Percentiles rank a stretch among this genome's conserved stretches.
These are phyloP conservation scores for Tricholoma saponaceum DNA, from an alignment of 768 basidiomycete genomes.

Conservation along the genomic window DNA sequence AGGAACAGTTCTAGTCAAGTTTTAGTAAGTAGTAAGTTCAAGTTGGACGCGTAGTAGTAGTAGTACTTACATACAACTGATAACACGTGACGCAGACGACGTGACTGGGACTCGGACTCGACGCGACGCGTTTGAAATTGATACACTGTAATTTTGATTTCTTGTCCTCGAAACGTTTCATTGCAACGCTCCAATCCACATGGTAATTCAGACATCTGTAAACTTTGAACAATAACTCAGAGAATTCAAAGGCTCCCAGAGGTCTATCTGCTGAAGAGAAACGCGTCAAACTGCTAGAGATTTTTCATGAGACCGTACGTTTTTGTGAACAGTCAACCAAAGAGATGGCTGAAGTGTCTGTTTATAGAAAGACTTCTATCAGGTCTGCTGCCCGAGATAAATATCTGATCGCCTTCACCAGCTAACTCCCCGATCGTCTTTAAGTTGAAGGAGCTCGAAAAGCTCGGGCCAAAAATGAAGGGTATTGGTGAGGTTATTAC, in stretches of 20 bases:
- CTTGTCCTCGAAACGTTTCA: too few relatives aligned
- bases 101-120: constrained; percentile 6
- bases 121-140: too few relatives aligned
- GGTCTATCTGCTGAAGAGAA: constrained; percentile 91
- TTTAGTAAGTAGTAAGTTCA: too few relatives aligned
- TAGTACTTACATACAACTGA: too few relatives aligned
- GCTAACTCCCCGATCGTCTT: neutral
- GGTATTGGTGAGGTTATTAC: constrained; percentile 63
- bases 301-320: constrained; percentile 86
- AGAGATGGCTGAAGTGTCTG: neutral
- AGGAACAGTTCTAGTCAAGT: too few relatives aligned
- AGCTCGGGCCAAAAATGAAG: constrained; percentile 82
- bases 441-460: constrained; percentile 90
- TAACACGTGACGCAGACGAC: too few relatives aligned
- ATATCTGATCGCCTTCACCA: neutral
- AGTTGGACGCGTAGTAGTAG: too few relatives aligned
- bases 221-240: neutral
- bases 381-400: constrained; percentile 32
- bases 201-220: constrained; percentile 1
- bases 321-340: neutral
- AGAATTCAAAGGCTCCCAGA: constrained; percentile 58
- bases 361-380: constrained; percentile 78
- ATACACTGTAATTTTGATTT: too few relatives aligned
- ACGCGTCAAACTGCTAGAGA: constrained; percentile 81
- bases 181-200: neutral